Base-by-base conservation (phyloP, 495 filamentous ascomycete species). In the Ascobolus immersus region DNA sequence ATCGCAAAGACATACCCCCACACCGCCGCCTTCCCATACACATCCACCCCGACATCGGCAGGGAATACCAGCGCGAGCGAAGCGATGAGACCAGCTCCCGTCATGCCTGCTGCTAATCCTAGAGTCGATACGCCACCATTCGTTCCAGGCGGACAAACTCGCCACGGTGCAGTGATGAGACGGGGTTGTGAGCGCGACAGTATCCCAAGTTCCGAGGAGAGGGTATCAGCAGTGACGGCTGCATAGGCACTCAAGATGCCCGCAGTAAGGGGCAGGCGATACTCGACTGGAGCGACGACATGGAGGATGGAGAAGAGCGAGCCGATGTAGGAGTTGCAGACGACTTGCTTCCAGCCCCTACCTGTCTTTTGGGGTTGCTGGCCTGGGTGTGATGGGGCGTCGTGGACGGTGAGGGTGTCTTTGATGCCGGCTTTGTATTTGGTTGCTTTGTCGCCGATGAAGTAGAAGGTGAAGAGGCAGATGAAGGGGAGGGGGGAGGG, bases 141-240 rank as follows among this genome's bases (percentile, higher is more conserved):
- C 17, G 89, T 94, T 7, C 86, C 86, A 2, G 65, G 67, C 0
- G 84, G 81, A 0, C 93, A 89, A 41, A 67, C 58, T 10, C 68
- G 64, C 9, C 82, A 55, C 14, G 60, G 75, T 17, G 78, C 78
- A 4, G 79, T 91, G 35, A 96, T 80, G n/a, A 96, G 65, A 12
- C 79, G 64, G 1, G 86, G 86, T 23, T 61, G 54, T 15, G 60
- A 62, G 38, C 62, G 69, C 12, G 81, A 73, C 12, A 94, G 62
- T 30, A 96, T 96, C 5, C 86, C 86, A 10, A 94, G 68, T 53
- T 96, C 86, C 9, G 82, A 93, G 35, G 75, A 80, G 53, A 91
- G 89, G 4, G 86, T 96, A 48, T 96, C 86, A 19, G 86, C 75
- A 9, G 80, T 70, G 14, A 84, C 77, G 17, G 78, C 76, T 21